phyloP scores from a whole-genome alignment of 2,329 filamentous ascomycete genomes.

The Scedosporium minutisporum region DNA sequence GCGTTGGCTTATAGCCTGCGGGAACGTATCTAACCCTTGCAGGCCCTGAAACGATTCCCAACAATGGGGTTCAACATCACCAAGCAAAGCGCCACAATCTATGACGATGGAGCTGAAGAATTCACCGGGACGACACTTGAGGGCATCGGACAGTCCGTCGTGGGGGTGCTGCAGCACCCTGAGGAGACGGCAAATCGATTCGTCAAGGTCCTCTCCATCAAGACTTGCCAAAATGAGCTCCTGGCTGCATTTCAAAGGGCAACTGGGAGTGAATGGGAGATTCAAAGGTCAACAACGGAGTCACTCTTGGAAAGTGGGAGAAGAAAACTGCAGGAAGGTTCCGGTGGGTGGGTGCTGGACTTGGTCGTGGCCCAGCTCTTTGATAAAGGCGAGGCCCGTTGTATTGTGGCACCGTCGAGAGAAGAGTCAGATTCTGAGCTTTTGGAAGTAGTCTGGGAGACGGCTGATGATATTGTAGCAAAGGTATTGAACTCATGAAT shows the following conservation, averaged over 20 bases:
- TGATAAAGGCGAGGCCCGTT: neutral
- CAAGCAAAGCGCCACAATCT: slow-evolving; percentile 22
- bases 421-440: neutral
- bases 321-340: neutral
- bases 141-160: slow-evolving; percentile 10
- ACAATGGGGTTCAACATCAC: slow-evolving; percentile 32
- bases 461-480: neutral
- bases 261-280: slow-evolving; percentile 14
- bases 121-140: slow-evolving; percentile 10
- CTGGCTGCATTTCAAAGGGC: slow-evolving; percentile 15
- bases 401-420: neutral
- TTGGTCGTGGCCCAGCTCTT: slow-evolving; percentile 2
- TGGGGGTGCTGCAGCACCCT: slow-evolving; percentile 8
- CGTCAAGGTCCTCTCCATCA: slow-evolving; percentile 28
- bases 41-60: slow-evolving; percentile 25
- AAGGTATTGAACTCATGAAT: neutral
- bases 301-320: slow-evolving; percentile 23
- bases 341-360: neutral
- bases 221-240: slow-evolving; percentile 37
- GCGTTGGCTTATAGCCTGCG: slow-evolving; percentile 11
- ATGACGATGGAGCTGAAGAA: slow-evolving; percentile 10
- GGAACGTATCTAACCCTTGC: slow-evolving; percentile 16
- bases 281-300: slow-evolving; percentile 24
- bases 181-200: slow-evolving; percentile 11
- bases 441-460: neutral